Base-by-base conservation (phyloP, 805 yeast species). In the Teunomyces kruisii region DNA sequence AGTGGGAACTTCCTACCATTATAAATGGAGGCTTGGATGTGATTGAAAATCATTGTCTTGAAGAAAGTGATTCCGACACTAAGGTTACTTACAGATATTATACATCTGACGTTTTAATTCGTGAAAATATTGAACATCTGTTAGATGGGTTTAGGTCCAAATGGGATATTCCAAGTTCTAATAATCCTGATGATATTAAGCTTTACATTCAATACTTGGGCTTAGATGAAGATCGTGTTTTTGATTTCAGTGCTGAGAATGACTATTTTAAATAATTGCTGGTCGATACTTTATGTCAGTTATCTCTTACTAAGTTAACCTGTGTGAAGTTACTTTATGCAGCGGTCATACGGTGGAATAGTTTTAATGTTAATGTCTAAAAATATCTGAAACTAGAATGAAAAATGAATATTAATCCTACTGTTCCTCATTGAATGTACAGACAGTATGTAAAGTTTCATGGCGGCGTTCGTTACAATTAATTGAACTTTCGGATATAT, bases 121-220 rank as follows among this genome's bases (percentile, higher is more conserved):
- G 16, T 30, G 13, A 39, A 15, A 49, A 47, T 8, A 58, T 57
- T 32, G 19, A 17, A 12, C 51, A 54, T 6, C 45, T 49, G 7
- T 57, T 56, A 32, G 42, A 45, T 8, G 56, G 47, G 32, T 55
- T 48, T 27, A 36, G 44, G 9, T 32, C 52, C 19, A 22, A 42
- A 2, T 35, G 47, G 16, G 42, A 46, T 1, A 48, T 39, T n/a
- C 38, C 31, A 12, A 35, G 27, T 27, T 42, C 44, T 16, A 33
- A 44, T n/a, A 48, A 53, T 36, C 27, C 50, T 1, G 47, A 48
- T 16, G 64, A 62, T 43, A 38, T 54, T 17, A 48, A 50, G 26
- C 15, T 58, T n/a, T 63, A 63, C 43, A 46, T 54, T n/a, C 48
- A 53, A 14, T 63, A 62, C 37, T 41, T 56, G 9, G 68, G 67